A percentile compares a stretch with the other conserved stretches of the same genome.
Evolutionary conservation across 2,329 filamentous ascomycete species (phyloP).

Genomic region (Nemania diffusa): DNA sequence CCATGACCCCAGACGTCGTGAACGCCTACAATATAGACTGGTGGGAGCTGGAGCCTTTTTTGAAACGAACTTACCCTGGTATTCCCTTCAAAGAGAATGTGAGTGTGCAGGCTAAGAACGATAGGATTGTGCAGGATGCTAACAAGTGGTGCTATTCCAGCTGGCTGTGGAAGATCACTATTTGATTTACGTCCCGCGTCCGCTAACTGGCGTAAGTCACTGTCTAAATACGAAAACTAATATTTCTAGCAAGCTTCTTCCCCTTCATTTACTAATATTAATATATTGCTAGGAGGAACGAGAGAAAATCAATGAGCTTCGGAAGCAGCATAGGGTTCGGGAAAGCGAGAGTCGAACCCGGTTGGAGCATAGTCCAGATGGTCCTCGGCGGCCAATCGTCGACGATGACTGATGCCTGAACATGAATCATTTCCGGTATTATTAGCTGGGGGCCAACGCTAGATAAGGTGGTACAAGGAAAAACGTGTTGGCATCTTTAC

Average conservation of each 20-base stretch:
- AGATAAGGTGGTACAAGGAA: not conserved
- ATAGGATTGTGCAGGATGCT: not conserved
- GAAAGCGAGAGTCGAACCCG: conserved; percentile 8
- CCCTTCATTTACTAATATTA: not conserved
- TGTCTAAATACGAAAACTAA: not conserved
- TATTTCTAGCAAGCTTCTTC: not conserved
- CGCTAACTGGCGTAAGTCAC: conserved; percentile 19
- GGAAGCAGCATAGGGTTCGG: conserved; percentile 10
- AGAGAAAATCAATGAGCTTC: conserved; percentile 20
- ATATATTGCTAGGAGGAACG: conserved; percentile 14
- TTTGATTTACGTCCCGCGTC: conserved; percentile 25
- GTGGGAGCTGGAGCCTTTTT: conserved; percentile 18
- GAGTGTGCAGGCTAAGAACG: not conserved
- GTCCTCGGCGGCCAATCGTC: conserved; percentile 9
- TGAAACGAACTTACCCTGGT: conserved; percentile 17
- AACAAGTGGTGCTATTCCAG: conserved; percentile 9
- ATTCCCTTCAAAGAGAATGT: conserved; percentile 24
- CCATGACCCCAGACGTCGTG: conserved; percentile 10
- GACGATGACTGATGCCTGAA: conserved; percentile 12
- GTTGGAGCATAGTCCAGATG: conserved; percentile 26
- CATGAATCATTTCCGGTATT: not conserved
- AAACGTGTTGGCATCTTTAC: not conserved
- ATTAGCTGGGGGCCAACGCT: conserved; percentile 5
- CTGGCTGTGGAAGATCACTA: conserved; percentile 22
- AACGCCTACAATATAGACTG: conserved; percentile 27